Evolutionary conservation across 306 rosid genomes (phyloP).

Genomic region (Quercus gilva): DNA sequence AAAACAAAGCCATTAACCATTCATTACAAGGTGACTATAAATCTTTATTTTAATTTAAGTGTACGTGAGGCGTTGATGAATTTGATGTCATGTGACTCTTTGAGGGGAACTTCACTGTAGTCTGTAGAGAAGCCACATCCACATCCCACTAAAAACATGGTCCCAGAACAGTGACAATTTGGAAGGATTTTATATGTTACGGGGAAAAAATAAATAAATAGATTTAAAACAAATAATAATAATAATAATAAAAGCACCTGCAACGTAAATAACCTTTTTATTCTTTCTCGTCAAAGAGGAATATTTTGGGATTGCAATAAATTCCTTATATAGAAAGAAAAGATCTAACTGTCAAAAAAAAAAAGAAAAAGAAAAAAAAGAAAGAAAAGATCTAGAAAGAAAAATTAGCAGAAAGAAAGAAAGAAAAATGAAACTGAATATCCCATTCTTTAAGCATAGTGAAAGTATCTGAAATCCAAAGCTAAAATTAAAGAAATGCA

Average conservation of each 20-base stretch:
- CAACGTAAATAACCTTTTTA: conserved; percentile 1
- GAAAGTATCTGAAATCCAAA: conserved; percentile 17
- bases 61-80: not conserved
- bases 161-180: conserved; percentile 11
- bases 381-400: not conserved
- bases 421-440: conserved; percentile 32
- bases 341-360: no score
- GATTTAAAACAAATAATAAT: no score
- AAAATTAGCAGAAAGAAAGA: not conserved
- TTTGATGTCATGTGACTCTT: not conserved
- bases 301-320: conserved; percentile 30
- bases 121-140: not conserved
- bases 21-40: no score
- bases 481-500: conserved; percentile 11
- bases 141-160: not conserved
- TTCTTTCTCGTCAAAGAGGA: conserved; percentile 33
- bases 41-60: not conserved
- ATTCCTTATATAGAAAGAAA: not conserved
- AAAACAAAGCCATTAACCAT: no score
- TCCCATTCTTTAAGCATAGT: conserved; percentile 18
- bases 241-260: not conserved
- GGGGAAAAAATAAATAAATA: no score
- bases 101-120: not conserved
- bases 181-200: not conserved
- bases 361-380: not conserved